Percentiles rank a stretch among this genome's conserved stretches.
These are phyloP conservation scores for Dictyostelium intermedium DNA, from an alignment of 78 protist genomes.

Conservation along the genomic window DNA sequence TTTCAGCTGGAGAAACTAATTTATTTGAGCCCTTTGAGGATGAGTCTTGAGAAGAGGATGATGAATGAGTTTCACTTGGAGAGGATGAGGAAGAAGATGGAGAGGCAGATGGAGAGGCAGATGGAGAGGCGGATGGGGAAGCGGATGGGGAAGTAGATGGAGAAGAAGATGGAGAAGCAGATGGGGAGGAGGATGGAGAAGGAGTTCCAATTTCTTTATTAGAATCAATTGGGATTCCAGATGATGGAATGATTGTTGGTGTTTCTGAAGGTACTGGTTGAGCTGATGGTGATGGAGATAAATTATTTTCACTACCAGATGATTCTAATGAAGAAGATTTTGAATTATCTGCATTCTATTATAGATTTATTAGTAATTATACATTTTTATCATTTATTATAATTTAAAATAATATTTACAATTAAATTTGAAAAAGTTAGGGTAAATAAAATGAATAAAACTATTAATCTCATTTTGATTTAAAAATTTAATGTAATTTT, in stretches of 20 bases:
- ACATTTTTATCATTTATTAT: neutral
- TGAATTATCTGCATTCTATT: neutral
- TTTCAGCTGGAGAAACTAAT: neutral
- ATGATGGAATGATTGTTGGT: neutral
- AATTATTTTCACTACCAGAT: neutral
- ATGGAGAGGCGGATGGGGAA: neutral
- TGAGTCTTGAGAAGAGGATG: neutral
- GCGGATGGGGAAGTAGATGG: neutral
- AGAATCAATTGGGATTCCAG: neutral
- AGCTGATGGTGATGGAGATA: neutral
- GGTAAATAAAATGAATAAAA: neutral
- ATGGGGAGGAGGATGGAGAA: neutral
- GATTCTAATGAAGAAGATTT: neutral
- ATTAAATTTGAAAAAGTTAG: neutral
- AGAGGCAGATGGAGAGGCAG: neutral
- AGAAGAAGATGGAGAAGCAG: too few species aligned
- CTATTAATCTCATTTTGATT: neutral
- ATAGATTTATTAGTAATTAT: neutral
- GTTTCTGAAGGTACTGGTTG: neutral
- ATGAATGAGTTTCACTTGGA: neutral
- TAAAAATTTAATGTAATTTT: too few species aligned
- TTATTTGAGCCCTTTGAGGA: neutral
- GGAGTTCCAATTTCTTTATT: neutral
- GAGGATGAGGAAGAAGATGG: neutral
- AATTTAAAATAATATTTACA: neutral